phyloP scores from a whole-genome alignment of 352 stramenopile species.

The Phytophthora palmivora region DNA sequence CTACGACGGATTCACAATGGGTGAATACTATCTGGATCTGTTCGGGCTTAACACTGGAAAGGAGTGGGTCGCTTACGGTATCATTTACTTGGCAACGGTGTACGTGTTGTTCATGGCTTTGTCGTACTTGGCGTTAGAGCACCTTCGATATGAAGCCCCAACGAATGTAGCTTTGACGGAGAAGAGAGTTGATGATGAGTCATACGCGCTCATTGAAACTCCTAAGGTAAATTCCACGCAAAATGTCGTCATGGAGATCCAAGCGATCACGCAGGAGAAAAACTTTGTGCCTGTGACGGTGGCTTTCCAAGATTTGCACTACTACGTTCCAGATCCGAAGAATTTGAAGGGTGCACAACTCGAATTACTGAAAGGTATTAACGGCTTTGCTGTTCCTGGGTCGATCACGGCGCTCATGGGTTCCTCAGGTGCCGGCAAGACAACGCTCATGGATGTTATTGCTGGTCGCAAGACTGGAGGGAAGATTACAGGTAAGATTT shows the following conservation, averaged over 20 bases:
- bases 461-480: too few relatives aligned
- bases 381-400: too few relatives aligned
- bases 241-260: too few relatives aligned
- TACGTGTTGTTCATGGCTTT: constrained; percentile 33
- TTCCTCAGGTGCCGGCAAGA: too few relatives aligned
- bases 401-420: too few relatives aligned
- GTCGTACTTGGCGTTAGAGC: constrained; percentile 15
- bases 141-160: constrained; percentile 20
- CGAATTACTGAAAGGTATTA: too few relatives aligned
- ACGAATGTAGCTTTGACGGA: constrained; percentile 18
- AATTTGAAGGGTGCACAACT: background rate
- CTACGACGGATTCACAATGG: constrained; percentile 34
- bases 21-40: constrained; percentile 35
- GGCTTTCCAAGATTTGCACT: constrained; percentile 26
- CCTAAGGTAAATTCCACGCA: background rate
- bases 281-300: constrained; percentile 24
- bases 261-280: background rate
- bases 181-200: background rate
- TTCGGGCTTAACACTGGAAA: constrained; percentile 18
- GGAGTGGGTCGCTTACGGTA: constrained; percentile 16
- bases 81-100: constrained; percentile 16
- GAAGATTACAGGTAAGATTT: too few relatives aligned
- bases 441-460: too few relatives aligned
- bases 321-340: constrained; percentile 7
- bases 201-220: constrained; percentile 14